Percentiles rank a stretch among this genome's conserved stretches.
Evolutionary conservation across 202 grass and related monocot species (phyloP).

Genomic region (Elaeis oleifera): DNA sequence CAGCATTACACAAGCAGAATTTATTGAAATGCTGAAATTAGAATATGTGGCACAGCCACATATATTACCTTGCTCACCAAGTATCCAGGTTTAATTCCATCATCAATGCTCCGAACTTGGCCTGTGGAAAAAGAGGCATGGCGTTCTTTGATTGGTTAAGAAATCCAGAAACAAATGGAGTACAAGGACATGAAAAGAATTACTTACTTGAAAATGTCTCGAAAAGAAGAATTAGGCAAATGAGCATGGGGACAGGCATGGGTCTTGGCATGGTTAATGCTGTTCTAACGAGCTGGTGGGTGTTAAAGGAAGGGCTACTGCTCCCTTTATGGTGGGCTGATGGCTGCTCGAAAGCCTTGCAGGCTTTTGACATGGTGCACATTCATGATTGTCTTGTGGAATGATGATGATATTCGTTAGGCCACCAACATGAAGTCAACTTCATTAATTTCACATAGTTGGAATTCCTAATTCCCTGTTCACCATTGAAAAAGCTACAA

Average conservation of each 20-base stretch:
- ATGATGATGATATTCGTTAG: constrained; percentile 35
- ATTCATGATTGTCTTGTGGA: constrained; percentile 44
- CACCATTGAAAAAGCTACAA: constrained; percentile 16
- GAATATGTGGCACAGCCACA: no score
- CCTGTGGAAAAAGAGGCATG: no score
- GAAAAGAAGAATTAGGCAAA: constrained; percentile 26
- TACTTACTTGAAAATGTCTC: constrained; percentile 47
- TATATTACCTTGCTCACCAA: no score
- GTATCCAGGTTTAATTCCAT: no score
- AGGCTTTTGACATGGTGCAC: constrained; percentile 38
- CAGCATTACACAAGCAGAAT: no score
- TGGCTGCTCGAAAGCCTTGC: constrained; percentile 11
- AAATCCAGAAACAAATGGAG: no score
- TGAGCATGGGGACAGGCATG: constrained; percentile 3
- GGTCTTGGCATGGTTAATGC: constrained; percentile 12
- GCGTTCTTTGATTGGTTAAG: no score
- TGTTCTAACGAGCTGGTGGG: background rate
- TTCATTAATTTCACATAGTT: constrained; percentile 31
- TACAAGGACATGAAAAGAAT: background rate
- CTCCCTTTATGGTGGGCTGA: constrained; percentile 43
- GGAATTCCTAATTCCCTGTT: constrained; percentile 27
- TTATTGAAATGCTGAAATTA: no score
- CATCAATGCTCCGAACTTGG: no score
- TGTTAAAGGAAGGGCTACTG: constrained; percentile 22
- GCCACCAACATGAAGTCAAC: constrained; percentile 46